These are phyloP conservation scores for Prillingera fragicola DNA, from an alignment of 1,284 basidiomycete species.

Conservation along the genomic window DNA sequence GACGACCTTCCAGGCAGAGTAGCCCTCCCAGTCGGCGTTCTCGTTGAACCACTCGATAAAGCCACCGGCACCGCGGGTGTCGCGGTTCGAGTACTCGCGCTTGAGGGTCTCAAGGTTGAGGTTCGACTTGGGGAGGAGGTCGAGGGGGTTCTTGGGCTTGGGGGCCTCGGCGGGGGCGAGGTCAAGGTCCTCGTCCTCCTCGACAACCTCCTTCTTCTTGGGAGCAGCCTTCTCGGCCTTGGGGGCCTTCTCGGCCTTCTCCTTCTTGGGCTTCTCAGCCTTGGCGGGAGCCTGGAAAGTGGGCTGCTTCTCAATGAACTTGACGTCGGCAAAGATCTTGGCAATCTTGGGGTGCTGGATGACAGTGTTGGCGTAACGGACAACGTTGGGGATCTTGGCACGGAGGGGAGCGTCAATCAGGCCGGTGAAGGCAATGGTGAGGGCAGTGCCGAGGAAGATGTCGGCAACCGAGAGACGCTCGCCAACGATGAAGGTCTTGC, in stretches of 20 bases:
- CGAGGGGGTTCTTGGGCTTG: slow-evolving; percentile 90
- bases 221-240: slow-evolving; percentile 56
- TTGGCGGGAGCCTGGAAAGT: slow-evolving; percentile 70
- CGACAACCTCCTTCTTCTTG: slow-evolving; percentile 54
- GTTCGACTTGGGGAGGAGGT: slow-evolving; percentile 79
- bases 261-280: slow-evolving; percentile 55
- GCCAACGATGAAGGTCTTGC: slow-evolving; percentile 83
- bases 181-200: slow-evolving; percentile 63
- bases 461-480: slow-evolving; percentile 94
- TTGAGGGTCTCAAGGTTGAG: slow-evolving; percentile 99
- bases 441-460: slow-evolving; percentile 60
- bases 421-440: slow-evolving; percentile 52
- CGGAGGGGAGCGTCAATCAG: slow-evolving; percentile 64
- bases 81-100: slow-evolving; percentile 94
- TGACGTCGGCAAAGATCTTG: slow-evolving; percentile 55
- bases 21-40: slow-evolving; percentile 86
- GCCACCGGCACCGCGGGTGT: slow-evolving; percentile 81
- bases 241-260: slow-evolving; percentile 51
- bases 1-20: slow-evolving; percentile 85
- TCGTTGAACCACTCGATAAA: slow-evolving; percentile 71
- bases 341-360: slow-evolving; percentile 72
- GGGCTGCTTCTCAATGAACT: slow-evolving; percentile 66
- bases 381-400: slow-evolving; percentile 65
- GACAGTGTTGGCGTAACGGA: slow-evolving; percentile 73
- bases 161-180: slow-evolving; percentile 59